Conservation (phyloP, 352 stramenopile genomes). For the Peronospora destructor region DNA sequence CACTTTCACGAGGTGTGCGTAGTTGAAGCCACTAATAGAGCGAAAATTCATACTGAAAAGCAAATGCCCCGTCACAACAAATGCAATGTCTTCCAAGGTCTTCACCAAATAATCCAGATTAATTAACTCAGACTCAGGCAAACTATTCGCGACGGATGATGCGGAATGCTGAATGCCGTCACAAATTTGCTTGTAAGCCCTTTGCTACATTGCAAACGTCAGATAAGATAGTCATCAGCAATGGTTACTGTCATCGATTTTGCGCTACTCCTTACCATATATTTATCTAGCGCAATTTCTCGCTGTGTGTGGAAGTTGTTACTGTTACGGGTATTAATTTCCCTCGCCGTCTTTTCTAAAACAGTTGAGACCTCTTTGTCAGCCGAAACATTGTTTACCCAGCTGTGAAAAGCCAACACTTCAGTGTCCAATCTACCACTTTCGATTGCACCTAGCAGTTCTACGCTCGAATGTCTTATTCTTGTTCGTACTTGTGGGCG, state of each 20-base stretch:
- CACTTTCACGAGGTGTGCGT: conserved; percentile 66
- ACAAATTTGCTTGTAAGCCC: conserved; percentile 52
- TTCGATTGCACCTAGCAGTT: conserved; percentile 62
- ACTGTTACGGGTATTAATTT: conserved; percentile 13
- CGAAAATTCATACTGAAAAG: conserved; percentile 82
- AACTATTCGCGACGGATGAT: conserved; percentile 24
- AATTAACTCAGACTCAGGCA: conserved; percentile 23
- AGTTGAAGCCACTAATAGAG: conserved; percentile 71
- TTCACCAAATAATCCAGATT: conserved; percentile 37
- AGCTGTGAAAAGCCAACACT: conserved; percentile 21
- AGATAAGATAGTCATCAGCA: conserved; percentile 7
- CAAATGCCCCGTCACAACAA: conserved; percentile 62
- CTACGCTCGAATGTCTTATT: conserved; percentile 48
- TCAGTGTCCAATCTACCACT: conserved; percentile 41
- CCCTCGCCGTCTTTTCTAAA: conserved; percentile 22
- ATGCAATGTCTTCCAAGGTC: conserved; percentile 69
- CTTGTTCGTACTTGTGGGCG: conserved; percentile 8
- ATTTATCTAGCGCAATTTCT: conserved; percentile 60
- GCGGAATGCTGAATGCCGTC: conserved; percentile 44
- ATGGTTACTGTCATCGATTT: background rate
- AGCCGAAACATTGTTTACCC: conserved; percentile 11
- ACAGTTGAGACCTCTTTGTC: conserved; percentile 18
- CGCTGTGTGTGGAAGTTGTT: conserved; percentile 42
- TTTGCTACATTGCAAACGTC: conserved; percentile 35
- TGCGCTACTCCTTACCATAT: conserved; percentile 53